Base-by-base conservation (phyloP, 1,284 basidiomycete genomes). In the Leccinum griseonigrum region DNA sequence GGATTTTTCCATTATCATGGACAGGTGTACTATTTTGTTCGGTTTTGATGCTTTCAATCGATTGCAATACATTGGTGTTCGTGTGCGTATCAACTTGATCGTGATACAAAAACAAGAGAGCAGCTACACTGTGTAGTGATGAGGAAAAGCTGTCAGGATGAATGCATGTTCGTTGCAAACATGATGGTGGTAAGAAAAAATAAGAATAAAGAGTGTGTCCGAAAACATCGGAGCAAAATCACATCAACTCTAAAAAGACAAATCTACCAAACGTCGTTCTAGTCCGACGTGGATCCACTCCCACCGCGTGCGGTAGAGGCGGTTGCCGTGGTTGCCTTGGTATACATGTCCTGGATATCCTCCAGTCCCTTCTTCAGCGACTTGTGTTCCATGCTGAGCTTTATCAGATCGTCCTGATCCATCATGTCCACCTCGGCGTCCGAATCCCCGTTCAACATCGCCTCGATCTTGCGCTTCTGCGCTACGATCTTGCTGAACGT, bases 331-430 rank as follows among this genome's bases (percentile, higher is more conserved):
- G 61, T 53, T 54, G 67, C 72, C 43, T 64, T 67, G 60, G 53
- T 63, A 53, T 75, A 79, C 43, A 76, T 71, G 7, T 75, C 74
- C 43, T 73, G 78, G 56, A 87, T 83, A 48, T 68, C 73, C 65
- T 80, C 76, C 32, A 87, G 67, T 62, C 85, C 84, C 34, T 76
- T 76, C 67, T 78, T 75, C 64, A 78, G 71, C 46, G 73, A 74
- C 61, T 76, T 74, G 66, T 83, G 77, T 9, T 80, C 77, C 14
- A 66, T 66, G 48, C 68, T 79, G 48, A 88, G 70, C 62, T 77
- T 77, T 57, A 71, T 65, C 61, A 87, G 65, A 26, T 84, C 84
- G 32, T 87, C 85, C 4, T 76, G 70, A 64, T 81, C 79, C 76
- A 87, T 72, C 59, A 87, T 61, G 40, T 84, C 84, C 22, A 75